These are phyloP conservation scores for Scutellaria baicalensis DNA, from an alignment of 257 asterid species.

Conservation along the genomic window DNA sequence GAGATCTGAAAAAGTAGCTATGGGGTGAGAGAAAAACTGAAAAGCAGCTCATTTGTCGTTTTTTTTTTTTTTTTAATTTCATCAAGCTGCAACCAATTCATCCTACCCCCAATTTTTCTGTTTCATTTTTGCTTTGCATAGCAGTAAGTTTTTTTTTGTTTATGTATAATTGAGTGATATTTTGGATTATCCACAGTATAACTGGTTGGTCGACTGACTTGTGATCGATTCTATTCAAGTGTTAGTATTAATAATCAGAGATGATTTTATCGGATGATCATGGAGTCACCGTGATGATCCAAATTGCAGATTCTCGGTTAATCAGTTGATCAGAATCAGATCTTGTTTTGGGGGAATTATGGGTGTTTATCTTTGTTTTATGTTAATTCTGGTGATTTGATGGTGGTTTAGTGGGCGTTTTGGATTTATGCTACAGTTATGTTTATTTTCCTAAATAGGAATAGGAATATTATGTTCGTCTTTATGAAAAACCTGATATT, in stretches of 20 bases:
- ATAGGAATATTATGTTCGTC: neutral
- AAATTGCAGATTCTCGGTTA: neutral
- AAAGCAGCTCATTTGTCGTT: slow-evolving; percentile 28
- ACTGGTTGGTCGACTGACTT: slow-evolving; percentile 22
- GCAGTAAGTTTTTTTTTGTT: slow-evolving; percentile 42
- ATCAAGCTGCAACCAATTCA: slow-evolving; percentile 12
- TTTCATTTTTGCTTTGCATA: slow-evolving; percentile 12
- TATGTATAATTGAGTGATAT: slow-evolving; percentile 6
- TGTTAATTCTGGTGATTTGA: neutral
- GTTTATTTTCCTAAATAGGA: neutral
- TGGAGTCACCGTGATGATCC: slow-evolving; percentile 13
- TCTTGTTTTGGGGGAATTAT: slow-evolving; percentile 12
- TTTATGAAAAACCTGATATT: neutral
- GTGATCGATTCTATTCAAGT: neutral
- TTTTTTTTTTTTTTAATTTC: slow-evolving; percentile 10
- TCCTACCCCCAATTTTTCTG: slow-evolving; percentile 15
- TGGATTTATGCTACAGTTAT: slow-evolving; percentile 1
- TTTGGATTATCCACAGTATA: neutral
- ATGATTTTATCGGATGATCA: slow-evolving; percentile 3
- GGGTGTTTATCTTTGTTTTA: neutral
- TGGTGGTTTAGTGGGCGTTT: slow-evolving; percentile 8
- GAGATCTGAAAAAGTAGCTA: slow-evolving; percentile 30
- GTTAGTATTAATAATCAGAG: neutral
- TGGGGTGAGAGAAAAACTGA: slow-evolving; percentile 32
- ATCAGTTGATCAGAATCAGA: slow-evolving; percentile 17